Conservation (phyloP, 2,329 filamentous ascomycete species). For the Pyrenochaeta sp. region DNA sequence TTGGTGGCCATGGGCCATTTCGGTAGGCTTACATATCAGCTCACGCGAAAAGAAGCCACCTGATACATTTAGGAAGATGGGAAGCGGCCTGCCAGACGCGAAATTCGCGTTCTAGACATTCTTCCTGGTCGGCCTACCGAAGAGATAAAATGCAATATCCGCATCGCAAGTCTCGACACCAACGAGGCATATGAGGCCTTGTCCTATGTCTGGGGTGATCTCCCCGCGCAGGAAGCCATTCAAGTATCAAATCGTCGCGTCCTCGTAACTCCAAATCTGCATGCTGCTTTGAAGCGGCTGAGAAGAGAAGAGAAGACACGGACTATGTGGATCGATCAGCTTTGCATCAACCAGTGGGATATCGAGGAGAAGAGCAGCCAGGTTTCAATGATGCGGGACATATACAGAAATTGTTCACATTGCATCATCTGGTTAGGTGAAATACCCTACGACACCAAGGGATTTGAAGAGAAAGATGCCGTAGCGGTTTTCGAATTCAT, state of each 20-base stretch:
- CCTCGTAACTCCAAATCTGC: slow-evolving; percentile 21
- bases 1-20: background rate
- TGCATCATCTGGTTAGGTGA: slow-evolving; percentile 38
- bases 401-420: slow-evolving; percentile 25
- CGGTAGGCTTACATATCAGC: too few relatives aligned
- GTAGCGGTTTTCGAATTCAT: slow-evolving; percentile 22
- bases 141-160: slow-evolving; percentile 8
- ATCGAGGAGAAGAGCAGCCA: slow-evolving; percentile 28
- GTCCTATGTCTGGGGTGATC: slow-evolving; percentile 31
- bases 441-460: slow-evolving; percentile 3
- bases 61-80: background rate
- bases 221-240: slow-evolving; percentile 9
- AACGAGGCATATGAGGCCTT: slow-evolving; percentile 20
- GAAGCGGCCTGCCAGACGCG: slow-evolving; percentile 1
- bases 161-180: slow-evolving; percentile 6
- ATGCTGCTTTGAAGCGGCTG: slow-evolving; percentile 21
- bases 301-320: slow-evolving; percentile 8
- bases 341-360: slow-evolving; percentile 40
- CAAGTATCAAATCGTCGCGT: slow-evolving; percentile 10
- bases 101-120: slow-evolving; percentile 17
- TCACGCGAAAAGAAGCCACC: too few relatives aligned
- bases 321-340: slow-evolving; percentile 34
- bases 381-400: slow-evolving; percentile 35
- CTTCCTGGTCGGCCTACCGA: slow-evolving; percentile 10
- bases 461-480: slow-evolving; percentile 4